A percentile compares a stretch with the other conserved stretches of the same genome.
phyloP scores from a whole-genome alignment of 768 basidiomycete genomes.

The Porphyrellus cyaneotinctus region DNA sequence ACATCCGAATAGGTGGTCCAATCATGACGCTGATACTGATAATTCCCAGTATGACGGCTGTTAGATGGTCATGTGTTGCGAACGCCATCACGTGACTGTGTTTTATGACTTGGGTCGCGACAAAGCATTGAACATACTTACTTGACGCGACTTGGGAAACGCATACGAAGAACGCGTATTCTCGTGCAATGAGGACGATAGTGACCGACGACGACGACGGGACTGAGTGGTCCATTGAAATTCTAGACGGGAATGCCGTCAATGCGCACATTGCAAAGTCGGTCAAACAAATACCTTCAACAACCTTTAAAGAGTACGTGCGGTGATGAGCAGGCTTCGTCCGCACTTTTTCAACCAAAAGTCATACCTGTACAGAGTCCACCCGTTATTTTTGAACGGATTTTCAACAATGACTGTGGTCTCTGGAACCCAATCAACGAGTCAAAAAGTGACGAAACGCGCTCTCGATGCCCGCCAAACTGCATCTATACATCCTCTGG shows the following conservation, averaged over 20 bases:
- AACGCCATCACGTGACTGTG: too few relatives aligned
- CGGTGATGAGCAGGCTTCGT: slow-evolving; percentile 10
- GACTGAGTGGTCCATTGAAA: slow-evolving; percentile 32
- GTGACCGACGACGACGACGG: slow-evolving; percentile 16
- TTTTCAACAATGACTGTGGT: slow-evolving; percentile 9
- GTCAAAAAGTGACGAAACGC: neutral
- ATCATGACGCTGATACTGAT: too few relatives aligned
- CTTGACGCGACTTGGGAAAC: too few relatives aligned
- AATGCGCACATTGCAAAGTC: slow-evolving; percentile 8
- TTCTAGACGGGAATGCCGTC: slow-evolving; percentile 25
- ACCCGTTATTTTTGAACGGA: slow-evolving; percentile 15
- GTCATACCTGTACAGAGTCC: slow-evolving; percentile 11
- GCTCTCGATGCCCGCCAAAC: neutral
- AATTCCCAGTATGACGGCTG: too few relatives aligned
- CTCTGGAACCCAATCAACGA: neutral
- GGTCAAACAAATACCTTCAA: slow-evolving; percentile 19
- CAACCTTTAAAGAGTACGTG: slow-evolving; percentile 15
- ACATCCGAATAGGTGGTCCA: too few relatives aligned
- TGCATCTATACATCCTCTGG: neutral
- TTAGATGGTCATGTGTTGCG: too few relatives aligned
- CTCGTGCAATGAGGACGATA: slow-evolving; percentile 13
- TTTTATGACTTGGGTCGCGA: too few relatives aligned
- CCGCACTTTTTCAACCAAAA: slow-evolving; percentile 5
- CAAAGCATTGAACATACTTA: too few relatives aligned
- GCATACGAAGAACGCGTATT: neutral